phyloP scores from a whole-genome alignment of 306 rosid genomes.

The Castanea crenata region DNA sequence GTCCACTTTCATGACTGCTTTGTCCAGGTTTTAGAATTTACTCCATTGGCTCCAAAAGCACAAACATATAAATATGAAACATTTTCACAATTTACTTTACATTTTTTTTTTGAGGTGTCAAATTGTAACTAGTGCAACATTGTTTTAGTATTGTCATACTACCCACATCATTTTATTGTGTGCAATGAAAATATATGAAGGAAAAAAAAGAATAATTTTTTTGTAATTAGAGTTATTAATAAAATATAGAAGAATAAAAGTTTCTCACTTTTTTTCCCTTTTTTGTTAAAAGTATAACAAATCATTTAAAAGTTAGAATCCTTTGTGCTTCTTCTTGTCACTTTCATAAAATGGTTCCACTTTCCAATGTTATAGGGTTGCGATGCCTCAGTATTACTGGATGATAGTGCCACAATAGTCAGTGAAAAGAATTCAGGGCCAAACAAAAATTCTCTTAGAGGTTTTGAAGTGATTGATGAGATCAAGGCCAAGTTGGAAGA shows the following conservation, averaged over 20 bases:
- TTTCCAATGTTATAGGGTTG: slow-evolving; percentile 52
- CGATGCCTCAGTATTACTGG: slow-evolving; percentile 72
- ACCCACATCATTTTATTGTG: too few species aligned
- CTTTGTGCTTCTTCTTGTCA: background rate
- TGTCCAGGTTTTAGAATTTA: slow-evolving; percentile 48
- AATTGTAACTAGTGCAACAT: too few species aligned
- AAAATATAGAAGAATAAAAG: background rate
- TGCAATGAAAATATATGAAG: too few species aligned
- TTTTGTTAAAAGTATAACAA: background rate
- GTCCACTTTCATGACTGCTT: slow-evolving; percentile 88
- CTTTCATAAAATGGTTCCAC: background rate
- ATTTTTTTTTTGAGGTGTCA: too few species aligned
- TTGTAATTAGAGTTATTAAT: too few species aligned
- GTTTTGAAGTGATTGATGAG: slow-evolving; percentile 73
- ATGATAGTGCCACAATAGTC: slow-evolving; percentile 41
- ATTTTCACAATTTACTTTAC: too few species aligned
- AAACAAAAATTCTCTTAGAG: slow-evolving; percentile 72
- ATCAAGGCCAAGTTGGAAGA: slow-evolving; percentile 71
- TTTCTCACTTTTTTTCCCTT: background rate
- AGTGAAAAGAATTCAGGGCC: slow-evolving; percentile 73
- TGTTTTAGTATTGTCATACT: too few species aligned
- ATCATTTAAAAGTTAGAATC: background rate
- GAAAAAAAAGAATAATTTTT: too few species aligned
- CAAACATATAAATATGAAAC: too few species aligned
- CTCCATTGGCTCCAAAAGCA: background rate